Evolutionary conservation across 208 protist genomes (phyloP).

Genomic region (Trypanosomatidae sp.): DNA sequence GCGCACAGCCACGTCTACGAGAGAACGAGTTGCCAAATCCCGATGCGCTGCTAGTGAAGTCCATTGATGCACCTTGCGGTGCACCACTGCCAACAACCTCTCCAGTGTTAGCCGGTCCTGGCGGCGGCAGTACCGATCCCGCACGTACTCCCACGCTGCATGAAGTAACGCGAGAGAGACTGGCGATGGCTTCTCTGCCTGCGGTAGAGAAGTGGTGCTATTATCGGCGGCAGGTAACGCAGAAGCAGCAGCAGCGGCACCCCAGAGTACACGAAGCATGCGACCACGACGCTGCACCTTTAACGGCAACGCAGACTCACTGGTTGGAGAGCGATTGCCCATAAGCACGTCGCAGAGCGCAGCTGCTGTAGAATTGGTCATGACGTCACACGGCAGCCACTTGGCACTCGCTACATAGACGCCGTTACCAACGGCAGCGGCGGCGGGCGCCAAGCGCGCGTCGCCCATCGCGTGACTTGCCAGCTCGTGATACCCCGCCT

Average conservation of each 20-base stretch:
- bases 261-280: constrained; percentile 64
- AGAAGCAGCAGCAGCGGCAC: constrained; percentile 6
- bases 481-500: constrained; percentile 36
- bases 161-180: constrained; percentile 36
- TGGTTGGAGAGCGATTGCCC: neutral
- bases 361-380: constrained; percentile 10
- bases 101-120: constrained; percentile 68
- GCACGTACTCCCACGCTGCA: constrained; percentile 60
- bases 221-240: neutral
- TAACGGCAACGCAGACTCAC: constrained; percentile 31
- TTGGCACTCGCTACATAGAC: neutral
- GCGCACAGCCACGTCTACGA: constrained; percentile 20
- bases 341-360: constrained; percentile 16
- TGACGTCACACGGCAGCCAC: constrained; percentile 5
- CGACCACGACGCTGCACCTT: constrained; percentile 62
- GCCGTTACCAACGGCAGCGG: neutral
- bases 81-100: constrained; percentile 31
- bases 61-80: constrained; percentile 51
- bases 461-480: neutral
- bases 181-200: neutral
- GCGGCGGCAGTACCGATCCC: constrained; percentile 55
- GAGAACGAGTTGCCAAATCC: constrained; percentile 19
- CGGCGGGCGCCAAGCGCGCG: neutral
- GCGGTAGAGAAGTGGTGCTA: neutral
- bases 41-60: constrained; percentile 47